Evolutionary conservation across 202 grass and related monocot genomes (phyloP).

Genomic region (Schoenoplectus triqueter): DNA sequence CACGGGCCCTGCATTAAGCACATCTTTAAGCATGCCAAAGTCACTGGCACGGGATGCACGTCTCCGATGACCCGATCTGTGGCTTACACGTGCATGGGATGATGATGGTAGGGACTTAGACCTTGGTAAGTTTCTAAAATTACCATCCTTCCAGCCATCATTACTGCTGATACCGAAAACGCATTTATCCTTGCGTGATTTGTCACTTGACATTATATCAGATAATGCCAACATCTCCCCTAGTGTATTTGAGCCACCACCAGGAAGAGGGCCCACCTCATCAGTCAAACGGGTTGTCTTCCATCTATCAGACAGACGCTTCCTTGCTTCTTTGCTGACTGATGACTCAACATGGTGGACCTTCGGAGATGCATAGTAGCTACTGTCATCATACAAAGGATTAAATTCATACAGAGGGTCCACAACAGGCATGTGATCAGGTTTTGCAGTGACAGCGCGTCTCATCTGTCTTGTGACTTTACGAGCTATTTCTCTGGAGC

Average conservation of each 20-base stretch:
- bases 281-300: conserved; percentile 58
- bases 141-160: conserved; percentile 62
- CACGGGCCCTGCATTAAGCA: conserved; percentile 62
- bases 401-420: conserved; percentile 37
- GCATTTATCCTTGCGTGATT: conserved; percentile 30
- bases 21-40: conserved; percentile 85
- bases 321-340: conserved; percentile 86
- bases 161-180: conserved; percentile 61
- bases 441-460: conserved; percentile 48
- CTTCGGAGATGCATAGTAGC: conserved; percentile 49
- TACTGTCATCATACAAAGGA: conserved; percentile 51
- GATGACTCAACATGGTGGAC: conserved; percentile 66
- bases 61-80: conserved; percentile 63
- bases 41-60: conserved; percentile 50
- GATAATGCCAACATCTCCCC: conserved; percentile 82
- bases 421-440: conserved; percentile 38
- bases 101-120: conserved; percentile 70
- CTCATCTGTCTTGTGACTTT: conserved; percentile 73
- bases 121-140: conserved; percentile 56
- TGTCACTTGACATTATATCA: not conserved
- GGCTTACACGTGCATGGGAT: conserved; percentile 48
- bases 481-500: conserved; percentile 88
- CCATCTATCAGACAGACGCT: conserved; percentile 84
- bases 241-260: conserved; percentile 48
- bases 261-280: conserved; percentile 43